Conservation (phyloP, 768 basidiomycete species). For the Lepiota brunneoincarnata region DNA sequence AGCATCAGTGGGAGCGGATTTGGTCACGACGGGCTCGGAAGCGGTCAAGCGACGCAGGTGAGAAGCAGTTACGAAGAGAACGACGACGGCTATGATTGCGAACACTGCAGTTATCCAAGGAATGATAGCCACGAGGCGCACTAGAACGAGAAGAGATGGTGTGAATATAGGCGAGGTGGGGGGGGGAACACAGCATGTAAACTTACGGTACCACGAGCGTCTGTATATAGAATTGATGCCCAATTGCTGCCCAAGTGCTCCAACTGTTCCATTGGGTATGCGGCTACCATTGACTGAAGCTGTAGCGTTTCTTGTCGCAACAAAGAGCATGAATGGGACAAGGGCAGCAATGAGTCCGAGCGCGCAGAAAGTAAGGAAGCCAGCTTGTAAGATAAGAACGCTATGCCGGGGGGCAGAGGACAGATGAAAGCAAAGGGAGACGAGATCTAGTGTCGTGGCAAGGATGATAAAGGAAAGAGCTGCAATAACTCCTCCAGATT, state of each 20-base stretch:
- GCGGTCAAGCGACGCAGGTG: neutral
- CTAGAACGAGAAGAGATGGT: neutral
- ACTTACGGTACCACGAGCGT: constrained; percentile 2
- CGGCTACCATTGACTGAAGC: constrained; percentile 30
- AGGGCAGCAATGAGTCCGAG: constrained; percentile 43
- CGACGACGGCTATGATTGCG: constrained; percentile 1
- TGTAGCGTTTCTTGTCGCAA: constrained; percentile 34
- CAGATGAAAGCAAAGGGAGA: constrained; percentile 13
- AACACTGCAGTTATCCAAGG: constrained; percentile 5
- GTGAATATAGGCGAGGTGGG: neutral
- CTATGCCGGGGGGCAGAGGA: constrained; percentile 12
- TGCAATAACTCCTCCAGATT: constrained; percentile 20
- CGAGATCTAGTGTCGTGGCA: constrained; percentile 13
- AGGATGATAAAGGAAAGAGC: constrained; percentile 17
- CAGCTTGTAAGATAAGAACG: constrained; percentile 30
- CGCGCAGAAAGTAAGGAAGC: constrained; percentile 35
- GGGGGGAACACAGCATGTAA: neutral
- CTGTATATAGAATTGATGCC: neutral
- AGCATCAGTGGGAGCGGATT: neutral
- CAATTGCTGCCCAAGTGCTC: neutral
- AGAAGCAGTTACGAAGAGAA: constrained; percentile 2
- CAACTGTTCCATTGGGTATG: constrained; percentile 22
- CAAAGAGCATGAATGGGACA: constrained; percentile 42
- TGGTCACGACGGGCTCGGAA: neutral
- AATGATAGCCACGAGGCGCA: constrained; percentile 9